Base-by-base conservation (phyloP, 2,329 filamentous ascomycete species). In the Dothideomycetes sp. region DNA sequence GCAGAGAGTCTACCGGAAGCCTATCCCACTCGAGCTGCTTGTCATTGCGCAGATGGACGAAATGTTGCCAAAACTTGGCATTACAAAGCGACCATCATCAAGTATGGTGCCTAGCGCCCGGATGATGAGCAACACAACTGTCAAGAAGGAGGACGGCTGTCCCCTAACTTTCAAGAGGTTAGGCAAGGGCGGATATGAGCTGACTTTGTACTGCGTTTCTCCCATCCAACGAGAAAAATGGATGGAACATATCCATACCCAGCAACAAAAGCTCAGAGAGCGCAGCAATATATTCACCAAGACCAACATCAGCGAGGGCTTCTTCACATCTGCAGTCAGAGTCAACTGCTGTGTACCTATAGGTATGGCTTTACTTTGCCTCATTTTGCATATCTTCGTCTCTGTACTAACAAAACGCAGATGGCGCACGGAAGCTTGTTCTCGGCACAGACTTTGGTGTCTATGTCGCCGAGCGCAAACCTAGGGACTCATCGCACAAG, bases 11-110 rank as follows among this genome's bases (percentile, higher is more conserved):
- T 96, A 96, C 62, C 78, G 87, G 53, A 85, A 88, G 66, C 91
- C 91, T 1, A 98, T 98, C 49, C 91, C 91, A 11, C 67, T 98
- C 22, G 91, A 98, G 58, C 71, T 98, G 5, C 72, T 98, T 12
- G 80, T 91, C 17, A 96, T 98, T 50, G 81, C 83, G 38, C 89
- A 96, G 57, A 96, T 98, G 89, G 89, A 96, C 38, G 87, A 95
- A 57, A 80, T 96, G 19, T 84, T 94, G 31, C 88, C 88, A 3
- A 79, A 76, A 47, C 63, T 80, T 36, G 87, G 87, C 17, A 71
- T 86, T 34, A 70, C 86, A 24, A 96, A 94, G 65, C 75, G 91
- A 37, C 81, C 88, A 11, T 93, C 89, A 1, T 91, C 87, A 3
- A 89, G 86, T 58, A 69, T 96, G 52, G 76, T 93, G 33, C 71